Percentiles rank a stretch among this genome's conserved stretches.
These are phyloP conservation scores for Picea glauca DNA, from an alignment of 75 land plant species.

Conservation along the genomic window DNA sequence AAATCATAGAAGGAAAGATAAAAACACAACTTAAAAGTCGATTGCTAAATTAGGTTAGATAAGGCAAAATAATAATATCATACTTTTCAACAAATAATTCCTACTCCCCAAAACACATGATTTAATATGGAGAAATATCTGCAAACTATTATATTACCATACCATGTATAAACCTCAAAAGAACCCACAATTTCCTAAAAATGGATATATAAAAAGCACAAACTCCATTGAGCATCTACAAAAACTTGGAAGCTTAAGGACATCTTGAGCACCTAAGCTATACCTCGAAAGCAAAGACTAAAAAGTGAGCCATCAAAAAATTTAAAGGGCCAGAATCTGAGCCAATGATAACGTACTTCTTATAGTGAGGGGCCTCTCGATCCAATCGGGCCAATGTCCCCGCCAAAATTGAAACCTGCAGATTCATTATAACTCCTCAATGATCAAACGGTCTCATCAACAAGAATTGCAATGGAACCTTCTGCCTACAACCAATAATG, in stretches of 20 bases:
- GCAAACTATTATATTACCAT: background rate
- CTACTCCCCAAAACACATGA: background rate
- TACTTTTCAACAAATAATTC: background rate
- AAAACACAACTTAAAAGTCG: background rate
- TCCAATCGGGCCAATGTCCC: slow-evolving; percentile 96
- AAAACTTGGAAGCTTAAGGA: background rate
- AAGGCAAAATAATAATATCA: background rate
- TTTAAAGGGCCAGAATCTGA: background rate
- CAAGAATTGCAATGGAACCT: background rate
- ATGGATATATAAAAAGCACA: background rate
- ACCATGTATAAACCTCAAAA: background rate
- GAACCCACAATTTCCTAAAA: background rate
- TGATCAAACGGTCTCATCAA: slow-evolving; percentile 1
- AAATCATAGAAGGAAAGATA: background rate
- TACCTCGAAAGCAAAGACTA: background rate
- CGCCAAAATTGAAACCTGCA: slow-evolving; percentile 90
- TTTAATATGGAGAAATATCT: background rate
- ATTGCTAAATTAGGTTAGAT: background rate
- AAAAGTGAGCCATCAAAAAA: background rate
- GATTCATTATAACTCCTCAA: background rate
- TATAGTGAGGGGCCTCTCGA: slow-evolving; percentile 94
- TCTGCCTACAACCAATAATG: too few species aligned
- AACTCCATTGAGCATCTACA: background rate
- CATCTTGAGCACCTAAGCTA: background rate
- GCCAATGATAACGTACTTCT: slow-evolving; percentile 45